Base-by-base conservation (phyloP, 192 early-diverging fungal genomes). In the Thoreauomyces humboldtii region DNA sequence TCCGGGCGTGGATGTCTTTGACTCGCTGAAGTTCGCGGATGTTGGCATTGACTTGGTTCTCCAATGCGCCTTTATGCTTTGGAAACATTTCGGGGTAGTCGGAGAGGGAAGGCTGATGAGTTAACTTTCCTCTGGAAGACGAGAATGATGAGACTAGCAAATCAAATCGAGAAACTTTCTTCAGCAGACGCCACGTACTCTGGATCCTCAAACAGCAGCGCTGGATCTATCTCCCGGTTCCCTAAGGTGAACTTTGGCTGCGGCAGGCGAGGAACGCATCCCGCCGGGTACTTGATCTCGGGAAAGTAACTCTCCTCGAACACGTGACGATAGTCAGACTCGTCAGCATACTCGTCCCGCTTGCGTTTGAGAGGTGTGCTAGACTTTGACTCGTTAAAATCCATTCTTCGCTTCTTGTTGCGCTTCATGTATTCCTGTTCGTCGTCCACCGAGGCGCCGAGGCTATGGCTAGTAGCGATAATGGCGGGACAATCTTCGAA, bases 1-100 rank as follows among this genome's bases (percentile, higher is more conserved):
- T 85, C 63, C 85, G 86, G 60, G 62, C 55, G 51, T 87, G 80
- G 6, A 86, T 63, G 25, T 78, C 76, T 45, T 87, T 85, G 42
- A 89, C 84, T 42, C 65, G 60, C 53, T 67, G 58, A 42, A 86
- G 60, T 31, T 72, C 69, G 29, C 83, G 73, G 25, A 86, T 64
- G 64, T 85, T 90, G 1, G 44, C 25, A 24, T 59, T 43, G 42
- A 80, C 65, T 12, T 53, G 43, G 33, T 33, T 25, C 45, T 67
- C 43, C 17, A 76, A 53, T 31, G 37, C 24, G 19, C 62, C 59
- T 29, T 55, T 70, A 2, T 58, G n/a, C 33, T 63, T 63, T 9
- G 48, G 54, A 9, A 34, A 29, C 0, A 73, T 33, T 24, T 62
- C 50, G n/a, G 69, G 69, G 57, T 71, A 77, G 15, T 74, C 70